Evolutionary conservation across 2,329 filamentous ascomycete genomes (phyloP), one percentile per base, ranked within the genome.

Genomic region (Talaromyces sp.): DNA sequence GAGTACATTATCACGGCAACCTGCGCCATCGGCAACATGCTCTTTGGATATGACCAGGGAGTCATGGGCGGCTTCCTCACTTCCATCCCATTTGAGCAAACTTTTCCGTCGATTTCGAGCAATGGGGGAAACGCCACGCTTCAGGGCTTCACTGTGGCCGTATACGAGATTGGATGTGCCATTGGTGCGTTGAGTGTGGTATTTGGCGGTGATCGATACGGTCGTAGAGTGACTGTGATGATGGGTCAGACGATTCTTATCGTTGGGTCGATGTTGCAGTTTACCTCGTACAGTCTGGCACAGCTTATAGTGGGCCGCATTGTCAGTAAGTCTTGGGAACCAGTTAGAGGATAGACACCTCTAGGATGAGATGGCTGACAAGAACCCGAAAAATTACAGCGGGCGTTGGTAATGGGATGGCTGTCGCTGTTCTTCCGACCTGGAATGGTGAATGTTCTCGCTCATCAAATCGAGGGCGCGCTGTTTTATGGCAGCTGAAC

Each of bases 241-340:
- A 36, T 53, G 39, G 57, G 51, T 15, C 51, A 51, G 22, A 64
- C 75, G 11, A 81, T 88, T 65, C 84, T 87, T 80, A 75, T 85
- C 17, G 59, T 87, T 36, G 85, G 85, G 15, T 84, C 84, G 36
- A 76, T 83, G 9, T 81, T 89, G 42, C 87, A 89, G 68, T 73
- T 83, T 15, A 72, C 80, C 13, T 77, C 80, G 1, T 82, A 78
- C 64, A 71, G 75, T 63, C n/a, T 78, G 53, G 75, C 79, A 22
- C 83, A 86, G 66, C 80, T 86, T 66, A 84, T 86, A 66, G 72
- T 84, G 58, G 83, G 83, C n/a, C 71, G 82, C 55, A 77, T 82
- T 9, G 72, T 85, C 5, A 53, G 51, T 53, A 32, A 32, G 51
- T 10, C 10, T 32, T 15, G 33, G 15, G 4, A 36, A 32, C 1